Evolutionary conservation across 371 early-diverging fungal species (phyloP), one percentile per base, ranked within the genome.

Genomic region (Mortierella sp.): DNA sequence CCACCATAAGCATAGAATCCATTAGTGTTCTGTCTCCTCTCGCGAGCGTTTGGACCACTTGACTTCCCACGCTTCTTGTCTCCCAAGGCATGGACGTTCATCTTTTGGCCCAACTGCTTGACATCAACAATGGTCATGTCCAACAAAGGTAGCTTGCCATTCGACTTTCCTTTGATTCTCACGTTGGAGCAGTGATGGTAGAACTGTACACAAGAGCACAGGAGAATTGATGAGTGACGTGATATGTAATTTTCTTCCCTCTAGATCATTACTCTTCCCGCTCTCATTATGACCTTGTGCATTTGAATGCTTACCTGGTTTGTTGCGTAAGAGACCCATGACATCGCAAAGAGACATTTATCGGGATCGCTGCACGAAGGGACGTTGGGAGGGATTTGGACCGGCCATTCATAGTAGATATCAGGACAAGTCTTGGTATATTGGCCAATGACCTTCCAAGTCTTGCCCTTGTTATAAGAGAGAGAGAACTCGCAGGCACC

Each of bases 381-480:
- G 24, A 53, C 58, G 47, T 65, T 65, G 46, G 31, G 45, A 14
- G 66, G 66, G 27, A 65, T 54, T 23, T 34, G 21, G 24, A 65
- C 66, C 4, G 66, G 66, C 66, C 66, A 65, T 38, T 53, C 39
- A 24, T 65, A 58, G 53, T 57, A 64, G n/a, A 64, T 81, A 34
- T 83, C 83, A 62, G 72, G 56, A 61, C 74, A 48, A 53, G 66
- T 53, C 54, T 58, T 58, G n/a, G 58, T 53, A 39, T 65, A 65
- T 34, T 58, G 66, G 3, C 84, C 79, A 23, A 42, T 12, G 6
- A 42, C 42, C 12, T 16, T 16, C 6, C 6, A 42, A 3, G 42
- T 42, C 42, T 42, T 42, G 6, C 42, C 42, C 3, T 18, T 18
- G 18, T 42, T 16, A 16, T 42, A 16, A 3, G 12, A 12, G 12